These are phyloP conservation scores for Penicillium vulpinum DNA, from an alignment of 2,329 filamentous ascomycete species.

Conservation along the genomic window DNA sequence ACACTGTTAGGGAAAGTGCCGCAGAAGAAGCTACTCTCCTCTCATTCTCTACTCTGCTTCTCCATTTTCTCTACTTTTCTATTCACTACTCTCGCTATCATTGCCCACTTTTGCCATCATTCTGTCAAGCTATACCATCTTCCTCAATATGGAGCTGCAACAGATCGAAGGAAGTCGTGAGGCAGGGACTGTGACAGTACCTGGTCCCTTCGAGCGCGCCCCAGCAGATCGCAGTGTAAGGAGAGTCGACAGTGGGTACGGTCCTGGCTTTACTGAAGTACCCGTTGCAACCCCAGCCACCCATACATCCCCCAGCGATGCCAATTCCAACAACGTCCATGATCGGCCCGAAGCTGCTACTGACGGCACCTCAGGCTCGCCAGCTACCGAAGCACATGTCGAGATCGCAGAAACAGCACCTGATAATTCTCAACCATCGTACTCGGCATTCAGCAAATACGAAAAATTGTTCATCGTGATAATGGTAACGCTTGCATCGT, in stretches of 20 bases:
- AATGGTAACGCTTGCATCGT: slow-evolving; percentile 42
- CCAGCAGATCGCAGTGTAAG: background rate
- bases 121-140: background rate
- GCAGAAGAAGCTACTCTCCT: background rate
- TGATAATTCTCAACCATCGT: background rate
- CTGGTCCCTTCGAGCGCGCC: background rate
- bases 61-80: background rate
- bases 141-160: background rate
- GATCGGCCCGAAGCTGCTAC: background rate
- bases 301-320: background rate
- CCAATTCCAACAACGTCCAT: background rate
- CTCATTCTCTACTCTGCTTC: background rate
- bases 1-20: background rate
- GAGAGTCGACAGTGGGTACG: slow-evolving; percentile 2
- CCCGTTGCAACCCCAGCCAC: too few species aligned
- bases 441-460: slow-evolving; percentile 34
- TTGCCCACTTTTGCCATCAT: background rate
- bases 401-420: background rate
- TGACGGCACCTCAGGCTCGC: background rate
- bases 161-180: background rate
- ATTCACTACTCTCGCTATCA: background rate
- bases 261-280: background rate
- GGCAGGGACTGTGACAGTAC: background rate
- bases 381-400: slow-evolving; percentile 2
- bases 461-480: slow-evolving; percentile 40